Percentiles rank a stretch among this genome's conserved stretches.
These are phyloP conservation scores for Auxenochlorella pyrenoidosa DNA, from an alignment of 139 green algal genomes.

Conservation along the genomic window DNA sequence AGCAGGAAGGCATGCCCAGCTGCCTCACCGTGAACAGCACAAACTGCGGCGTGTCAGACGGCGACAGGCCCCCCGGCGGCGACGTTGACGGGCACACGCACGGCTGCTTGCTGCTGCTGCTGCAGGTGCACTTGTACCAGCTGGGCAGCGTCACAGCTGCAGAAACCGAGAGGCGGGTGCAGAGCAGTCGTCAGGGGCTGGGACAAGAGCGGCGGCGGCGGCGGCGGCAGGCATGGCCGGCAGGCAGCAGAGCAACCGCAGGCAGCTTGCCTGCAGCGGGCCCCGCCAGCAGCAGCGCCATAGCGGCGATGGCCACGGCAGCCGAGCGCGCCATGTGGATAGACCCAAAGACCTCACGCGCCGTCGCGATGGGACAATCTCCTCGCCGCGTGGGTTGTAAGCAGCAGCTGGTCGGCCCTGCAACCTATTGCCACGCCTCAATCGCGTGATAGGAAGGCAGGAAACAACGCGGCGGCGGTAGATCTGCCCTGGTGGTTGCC, in stretches of 20 bases:
- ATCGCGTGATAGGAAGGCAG: no score
- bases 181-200: not conserved
- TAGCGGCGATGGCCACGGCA: not conserved
- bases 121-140: not conserved
- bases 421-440: no score
- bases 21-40: constrained; percentile 26
- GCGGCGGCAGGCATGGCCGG: not conserved
- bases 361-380: no score
- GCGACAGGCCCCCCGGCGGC: constrained; percentile 22
- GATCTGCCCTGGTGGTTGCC: no score
- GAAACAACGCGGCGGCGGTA: no score
- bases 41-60: constrained; percentile 28
- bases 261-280: not conserved
- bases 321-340: no score
- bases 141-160: not conserved
- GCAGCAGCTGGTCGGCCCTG: no score
- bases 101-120: not conserved
- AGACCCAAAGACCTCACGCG: no score
- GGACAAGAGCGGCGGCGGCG: not conserved
- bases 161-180: no score
- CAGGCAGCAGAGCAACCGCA: not conserved
- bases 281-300: not conserved
- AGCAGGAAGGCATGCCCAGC: no score
- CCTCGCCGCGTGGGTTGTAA: no score
- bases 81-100: constrained; percentile 31